A percentile compares a stretch with the other conserved stretches of the same genome.
Conservation (phyloP, 1,284 basidiomycete species). For the Microbotryum intermedium region DNA sequence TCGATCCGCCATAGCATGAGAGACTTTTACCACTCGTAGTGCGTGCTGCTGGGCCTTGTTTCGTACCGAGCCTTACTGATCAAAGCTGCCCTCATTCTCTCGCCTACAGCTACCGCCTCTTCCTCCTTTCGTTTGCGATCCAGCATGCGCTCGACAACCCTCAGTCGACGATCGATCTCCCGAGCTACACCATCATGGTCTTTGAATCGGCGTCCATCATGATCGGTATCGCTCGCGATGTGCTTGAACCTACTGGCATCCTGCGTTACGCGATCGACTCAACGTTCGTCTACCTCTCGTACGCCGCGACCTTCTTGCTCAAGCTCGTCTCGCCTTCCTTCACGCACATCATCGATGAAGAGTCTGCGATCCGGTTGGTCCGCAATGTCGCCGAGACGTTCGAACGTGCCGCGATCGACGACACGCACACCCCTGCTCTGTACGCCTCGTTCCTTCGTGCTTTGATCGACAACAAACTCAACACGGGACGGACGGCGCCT, state of each 20-base stretch:
- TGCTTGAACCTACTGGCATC: constrained; percentile 35
- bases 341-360: constrained; percentile 27
- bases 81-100: constrained; percentile 31
- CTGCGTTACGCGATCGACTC: constrained; percentile 39
- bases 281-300: constrained; percentile 41
- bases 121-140: constrained; percentile 40
- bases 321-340: constrained; percentile 30
- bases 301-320: constrained; percentile 40
- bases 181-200: constrained; percentile 34
- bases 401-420: constrained; percentile 25
- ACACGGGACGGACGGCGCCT: constrained; percentile 18
- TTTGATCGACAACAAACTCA: constrained; percentile 38
- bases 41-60: background rate
- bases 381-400: constrained; percentile 24
- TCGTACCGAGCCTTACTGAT: background rate
- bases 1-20: constrained; percentile 2
- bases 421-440: constrained; percentile 68
- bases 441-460: constrained; percentile 79
- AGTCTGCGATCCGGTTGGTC: constrained; percentile 25
- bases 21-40: constrained; percentile 26
- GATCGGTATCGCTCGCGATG: constrained; percentile 36
- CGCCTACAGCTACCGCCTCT: constrained; percentile 22
- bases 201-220: constrained; percentile 30
- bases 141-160: constrained; percentile 40
- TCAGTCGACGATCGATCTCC: constrained; percentile 29